Evolutionary conservation across 306 rosid species (phyloP), one percentile per base, ranked within the genome.

Genomic region (Benincasa hispida): DNA sequence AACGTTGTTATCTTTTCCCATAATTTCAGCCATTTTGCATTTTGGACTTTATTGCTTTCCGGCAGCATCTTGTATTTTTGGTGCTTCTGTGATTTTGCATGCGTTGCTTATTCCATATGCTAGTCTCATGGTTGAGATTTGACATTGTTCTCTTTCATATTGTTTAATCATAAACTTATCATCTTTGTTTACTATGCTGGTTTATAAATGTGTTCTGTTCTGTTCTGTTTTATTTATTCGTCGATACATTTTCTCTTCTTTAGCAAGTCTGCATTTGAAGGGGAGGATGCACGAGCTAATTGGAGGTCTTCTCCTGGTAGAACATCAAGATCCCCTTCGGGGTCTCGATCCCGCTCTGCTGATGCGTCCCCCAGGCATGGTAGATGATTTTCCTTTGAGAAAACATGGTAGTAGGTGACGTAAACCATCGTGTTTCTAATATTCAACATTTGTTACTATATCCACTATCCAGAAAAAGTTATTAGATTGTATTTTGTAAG

Each of bases 321-420:
- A 82, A 85, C 76, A 68, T 94, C 96, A 25, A 84, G 93, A 62
- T 91, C 97, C n/a, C 98, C 97, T 41, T 70, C 86, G n/a, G 89
- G 97, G 41, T 89, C 98, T 28, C 87, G 96, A 79, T 90, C 91
- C 78, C 85, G 96, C 66, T 90, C 96, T 59, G 81, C 88, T 2
- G 96, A 90, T 47, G 69, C 84, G 70, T 92, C 93, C 19, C 98
- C 97, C 28, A 81, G 90, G 67, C 96, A 80, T 72, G 85, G 89
- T 80, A 81, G 96, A 66, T 66, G 73, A 66, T 19, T 66, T 63
- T 34, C 37, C 73, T 37, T 65, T 35, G 50, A 37, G 50, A 65
- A 19, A 34, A 65, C 27, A 35, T 32, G 72, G 48, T 37, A 28
- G 70, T 34, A 35, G 72, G 28, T 72, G 42, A 72, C 28, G 61